These are phyloP conservation scores for Saccharomyces kudriavzevii DNA, from an alignment of 805 yeast genomes.

Conservation along the genomic window DNA sequence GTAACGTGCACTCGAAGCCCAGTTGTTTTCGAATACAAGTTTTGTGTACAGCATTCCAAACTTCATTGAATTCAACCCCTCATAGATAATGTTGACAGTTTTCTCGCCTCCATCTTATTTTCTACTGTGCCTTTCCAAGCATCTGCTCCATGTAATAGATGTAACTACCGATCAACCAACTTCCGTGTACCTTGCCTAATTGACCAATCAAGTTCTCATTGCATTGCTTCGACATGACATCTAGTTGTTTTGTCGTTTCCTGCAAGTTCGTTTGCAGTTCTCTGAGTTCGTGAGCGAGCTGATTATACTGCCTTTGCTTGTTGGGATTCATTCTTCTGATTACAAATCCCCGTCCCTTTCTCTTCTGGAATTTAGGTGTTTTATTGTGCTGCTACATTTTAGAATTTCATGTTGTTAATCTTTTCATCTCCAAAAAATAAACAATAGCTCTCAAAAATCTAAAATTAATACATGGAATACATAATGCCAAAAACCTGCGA, in stretches of 20 bases:
- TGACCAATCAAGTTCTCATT: constrained; percentile 26
- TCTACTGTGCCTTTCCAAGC: constrained; percentile 14
- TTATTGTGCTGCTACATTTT: background rate
- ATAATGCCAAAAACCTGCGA: background rate
- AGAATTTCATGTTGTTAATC: background rate
- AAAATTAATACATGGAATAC: background rate
- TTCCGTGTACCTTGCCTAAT: constrained; percentile 27
- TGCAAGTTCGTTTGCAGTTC: constrained; percentile 21
- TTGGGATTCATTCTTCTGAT: constrained; percentile 15
- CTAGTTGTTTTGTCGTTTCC: constrained; percentile 22
- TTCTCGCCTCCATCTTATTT: background rate
- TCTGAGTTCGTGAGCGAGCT: constrained; percentile 24
- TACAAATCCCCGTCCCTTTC: no score
- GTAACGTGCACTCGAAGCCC: background rate
- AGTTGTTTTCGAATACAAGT: background rate
- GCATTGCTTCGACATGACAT: constrained; percentile 26
- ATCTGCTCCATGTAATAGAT: constrained; percentile 20
- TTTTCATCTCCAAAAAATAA: background rate
- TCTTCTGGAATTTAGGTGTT: background rate
- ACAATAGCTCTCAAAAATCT: background rate
- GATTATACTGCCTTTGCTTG: constrained; percentile 28
- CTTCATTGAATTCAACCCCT: constrained; percentile 8
- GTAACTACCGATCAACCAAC: constrained; percentile 29
- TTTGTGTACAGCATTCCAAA: background rate
- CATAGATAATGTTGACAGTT: background rate